Evolutionary conservation across 768 basidiomycete genomes (phyloP), one percentile per base, ranked within the genome.

Genomic region (Cyclocybe aegerita): DNA sequence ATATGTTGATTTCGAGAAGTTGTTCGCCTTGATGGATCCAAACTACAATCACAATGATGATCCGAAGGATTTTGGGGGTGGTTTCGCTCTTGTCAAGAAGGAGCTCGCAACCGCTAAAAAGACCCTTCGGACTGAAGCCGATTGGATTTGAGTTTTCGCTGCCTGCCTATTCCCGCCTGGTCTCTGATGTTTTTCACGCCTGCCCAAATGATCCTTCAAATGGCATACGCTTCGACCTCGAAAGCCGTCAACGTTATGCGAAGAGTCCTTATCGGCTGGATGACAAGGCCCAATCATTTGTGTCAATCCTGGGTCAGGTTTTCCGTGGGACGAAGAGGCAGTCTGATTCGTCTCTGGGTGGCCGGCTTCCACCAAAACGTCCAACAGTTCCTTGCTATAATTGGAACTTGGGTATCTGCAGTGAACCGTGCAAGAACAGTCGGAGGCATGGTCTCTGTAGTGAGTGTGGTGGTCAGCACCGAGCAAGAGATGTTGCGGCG

Each of bases 121-220:
- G 17, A 14, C 50, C 0, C 23, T 52, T 3, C 23, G 39, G 3
- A 8, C 17, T 1, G 50, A 52, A 15, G 52, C 58, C 5, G 55
- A 61, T 1, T 59, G 58, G 60, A 39, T 32, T n/a, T 10, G 44
- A 7, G 48, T 61, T 9, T 61, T 48, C 45, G 10, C 14, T 0
- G 52, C 60, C 6, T 61, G 58, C 10, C 0, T 59, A 61, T 43
- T 7, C 16, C 1, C 35, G 36, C 3, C 16, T 52, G 4, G 58
- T 61, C 6, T 11, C 32, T 6, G 44, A 59, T 4, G 31, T 61
- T 1, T 61, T 61, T 42, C 46, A 38, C 9, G 49, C 55, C 0
- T 12, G 36, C n/a, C 51, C 50, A 0, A 11, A 23, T 4, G 31
- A 48, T 40, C 37, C 41, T 3, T 11, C 9, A 5, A 41, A 47